These are phyloP conservation scores for Torrubiellomyces zombiae DNA, from an alignment of 2,329 filamentous ascomycete species.

Conservation along the genomic window DNA sequence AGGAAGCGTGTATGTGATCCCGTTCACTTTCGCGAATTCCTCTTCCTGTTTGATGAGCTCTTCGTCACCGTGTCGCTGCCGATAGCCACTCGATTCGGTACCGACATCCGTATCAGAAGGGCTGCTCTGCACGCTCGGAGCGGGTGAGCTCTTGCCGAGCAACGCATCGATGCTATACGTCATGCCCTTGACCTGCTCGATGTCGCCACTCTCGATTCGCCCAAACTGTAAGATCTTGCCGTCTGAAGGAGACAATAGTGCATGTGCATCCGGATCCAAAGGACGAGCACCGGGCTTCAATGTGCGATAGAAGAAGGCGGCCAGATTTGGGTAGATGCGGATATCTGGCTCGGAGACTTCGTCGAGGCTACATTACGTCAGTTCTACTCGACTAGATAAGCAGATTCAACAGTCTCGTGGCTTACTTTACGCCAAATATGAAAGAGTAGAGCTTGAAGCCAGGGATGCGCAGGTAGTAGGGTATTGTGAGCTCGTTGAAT, in stretches of 20 bases:
- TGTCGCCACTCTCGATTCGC: conserved; percentile 78
- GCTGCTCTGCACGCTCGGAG: conserved; percentile 28
- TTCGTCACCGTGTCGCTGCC: conserved; percentile 29
- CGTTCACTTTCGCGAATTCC: conserved; percentile 87
- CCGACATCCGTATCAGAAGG: conserved; percentile 9
- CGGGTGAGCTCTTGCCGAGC: conserved; percentile 50
- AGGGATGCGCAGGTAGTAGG: conserved; percentile 72
- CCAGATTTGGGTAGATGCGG: conserved; percentile 78
- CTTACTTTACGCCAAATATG: conserved; percentile 71
- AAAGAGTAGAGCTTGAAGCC: conserved; percentile 86
- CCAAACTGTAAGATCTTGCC: conserved; percentile 86
- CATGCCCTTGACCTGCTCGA: conserved; percentile 97
- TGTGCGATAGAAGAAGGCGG: conserved; percentile 91
- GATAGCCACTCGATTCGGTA: conserved; percentile 8
- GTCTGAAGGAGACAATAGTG: conserved; percentile 76
- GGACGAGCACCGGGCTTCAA: conserved; percentile 79
- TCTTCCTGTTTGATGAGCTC: conserved; percentile 66
- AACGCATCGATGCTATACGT: conserved; percentile 93
- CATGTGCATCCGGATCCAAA: conserved; percentile 63
- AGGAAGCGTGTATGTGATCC: conserved; percentile 87
- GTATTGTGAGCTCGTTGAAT: conserved; percentile 81
- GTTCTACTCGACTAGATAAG: no score
- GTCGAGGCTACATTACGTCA: conserved; percentile 45
- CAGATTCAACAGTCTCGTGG: no score
- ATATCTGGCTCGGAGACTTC: conserved; percentile 83